phyloP scores from a whole-genome alignment of 257 asterid species.

The Solanum megistacrolobum region DNA sequence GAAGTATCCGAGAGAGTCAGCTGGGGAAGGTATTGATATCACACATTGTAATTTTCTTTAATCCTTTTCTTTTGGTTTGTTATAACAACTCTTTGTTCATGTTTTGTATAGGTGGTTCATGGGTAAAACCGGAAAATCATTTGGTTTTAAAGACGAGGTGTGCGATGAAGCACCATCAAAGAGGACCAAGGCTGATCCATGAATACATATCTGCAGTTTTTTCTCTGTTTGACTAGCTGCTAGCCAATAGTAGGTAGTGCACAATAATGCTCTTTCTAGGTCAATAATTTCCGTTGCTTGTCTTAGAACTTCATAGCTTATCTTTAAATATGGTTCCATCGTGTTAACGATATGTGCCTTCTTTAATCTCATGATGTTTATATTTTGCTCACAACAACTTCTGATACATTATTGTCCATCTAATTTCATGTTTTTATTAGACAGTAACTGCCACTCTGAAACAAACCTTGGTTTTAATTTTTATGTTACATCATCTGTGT shows the following conservation, averaged over 20 bases:
- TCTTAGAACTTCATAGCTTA: neutral
- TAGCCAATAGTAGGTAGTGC: neutral
- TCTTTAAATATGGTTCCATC: neutral
- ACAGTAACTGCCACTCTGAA: neutral
- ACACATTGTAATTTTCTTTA: neutral
- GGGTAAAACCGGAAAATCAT: neutral
- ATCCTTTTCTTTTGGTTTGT: neutral
- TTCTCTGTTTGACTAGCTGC: neutral
- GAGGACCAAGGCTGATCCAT: neutral
- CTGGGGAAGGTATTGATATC: neutral
- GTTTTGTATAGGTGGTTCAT: neutral
- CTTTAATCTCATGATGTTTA: neutral
- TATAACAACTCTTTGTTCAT: neutral
- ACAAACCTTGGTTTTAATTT: neutral
- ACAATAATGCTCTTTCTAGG: neutral
- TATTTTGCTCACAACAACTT: neutral
- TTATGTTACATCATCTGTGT: neutral
- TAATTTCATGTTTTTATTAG: neutral
- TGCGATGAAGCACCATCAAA: neutral
- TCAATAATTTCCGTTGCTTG: neutral
- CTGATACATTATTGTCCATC: neutral
- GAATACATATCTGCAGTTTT: neutral
- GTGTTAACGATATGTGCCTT: neutral
- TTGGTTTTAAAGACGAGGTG: neutral
- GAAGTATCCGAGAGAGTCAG: neutral